Base-by-base conservation (phyloP, 768 basidiomycete species). In the Rhodosporidiobolus odoratus region DNA sequence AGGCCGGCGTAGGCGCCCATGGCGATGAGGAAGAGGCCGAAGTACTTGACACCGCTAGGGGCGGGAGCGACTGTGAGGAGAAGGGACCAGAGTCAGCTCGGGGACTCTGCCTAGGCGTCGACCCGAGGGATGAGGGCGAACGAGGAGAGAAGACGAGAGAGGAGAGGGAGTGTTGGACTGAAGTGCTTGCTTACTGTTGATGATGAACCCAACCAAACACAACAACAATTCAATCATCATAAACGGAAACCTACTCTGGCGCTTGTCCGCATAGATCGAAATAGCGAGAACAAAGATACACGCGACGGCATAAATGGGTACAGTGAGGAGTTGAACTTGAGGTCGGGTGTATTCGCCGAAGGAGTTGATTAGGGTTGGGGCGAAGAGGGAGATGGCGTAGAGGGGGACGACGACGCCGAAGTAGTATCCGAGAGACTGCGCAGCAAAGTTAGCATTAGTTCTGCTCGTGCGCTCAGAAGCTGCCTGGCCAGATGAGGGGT, bases 21-120 rank as follows among this genome's bases (percentile, higher is more conserved):
- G 19, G 74, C 75, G 45, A 72, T 66, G 27, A 77, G 66, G 76
- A 74, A 72, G 19, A 75, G 66, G 0, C 73, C 73, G 17, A 75
- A 66, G 67, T 67, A 72, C 41, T 71, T 71, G 54, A 77, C 76
- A 25, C 75, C 74, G 30, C 27, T 40, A 8, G 76, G 76, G 0
- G 76, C 68, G 3, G 73, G 66, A 3, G 72, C 54, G 27, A 77
- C 60, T 72, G 52, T 16, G 60, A 25, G 23, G 32, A n/a, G 21
- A 4, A 16, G 13, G 9, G 6, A 17, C 9, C 19, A 43, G 58
- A 27, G 30, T 16, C 6, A n/a, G n/a, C n/a, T n/a, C n/a, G n/a
- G n/a, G n/a, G n/a, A n/a, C n/a, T n/a, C n/a, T n/a, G n/a, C n/a
- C n/a, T n/a, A n/a, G n/a, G n/a, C n/a, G n/a, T n/a, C n/a, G n/a